Evolutionary conservation across 2,329 filamentous ascomycete species (phyloP).

Genomic region (Cercospora janseana): DNA sequence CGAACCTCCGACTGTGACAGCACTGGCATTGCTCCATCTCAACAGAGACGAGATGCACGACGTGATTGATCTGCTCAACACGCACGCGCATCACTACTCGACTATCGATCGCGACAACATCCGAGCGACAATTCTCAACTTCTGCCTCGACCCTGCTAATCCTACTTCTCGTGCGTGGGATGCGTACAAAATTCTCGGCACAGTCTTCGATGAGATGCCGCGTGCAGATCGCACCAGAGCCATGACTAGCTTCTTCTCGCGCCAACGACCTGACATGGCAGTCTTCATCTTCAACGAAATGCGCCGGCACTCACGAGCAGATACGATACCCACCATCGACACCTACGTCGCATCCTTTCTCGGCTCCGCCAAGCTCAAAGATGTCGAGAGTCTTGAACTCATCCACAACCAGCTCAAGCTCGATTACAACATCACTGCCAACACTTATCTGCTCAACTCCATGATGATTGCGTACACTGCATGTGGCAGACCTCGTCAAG

Average conservation of each 20-base stretch:
- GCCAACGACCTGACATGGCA: conserved; percentile 78
- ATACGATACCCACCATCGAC: conserved; percentile 65
- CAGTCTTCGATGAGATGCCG: conserved; percentile 63
- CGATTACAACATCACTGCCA: conserved; percentile 74
- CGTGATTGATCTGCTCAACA: conserved; percentile 76
- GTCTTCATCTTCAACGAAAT: conserved; percentile 87
- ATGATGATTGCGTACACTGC: conserved; percentile 82
- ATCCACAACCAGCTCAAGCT: conserved; percentile 94
- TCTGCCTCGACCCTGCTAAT: conserved; percentile 62
- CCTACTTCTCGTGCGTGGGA: conserved; percentile 65
- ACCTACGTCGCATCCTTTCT: conserved; percentile 78
- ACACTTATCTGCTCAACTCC: conserved; percentile 74
- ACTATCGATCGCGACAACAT: conserved; percentile 67
- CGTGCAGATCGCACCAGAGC: conserved; percentile 64
- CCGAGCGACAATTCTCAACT: conserved; percentile 63
- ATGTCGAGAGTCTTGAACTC: conserved; percentile 63
- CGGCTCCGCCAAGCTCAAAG: conserved; percentile 54
- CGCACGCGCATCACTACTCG: conserved; percentile 69
- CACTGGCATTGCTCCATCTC: conserved; percentile 71
- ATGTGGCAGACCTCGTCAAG: conserved; percentile 63
- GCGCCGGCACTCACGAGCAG: conserved; percentile 68
- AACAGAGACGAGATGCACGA: conserved; percentile 74
- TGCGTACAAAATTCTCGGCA: conserved; percentile 57
- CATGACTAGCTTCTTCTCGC: conserved; percentile 80
- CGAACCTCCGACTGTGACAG: conserved; percentile 70